Base-by-base conservation (phyloP, 2,329 filamentous ascomycete species). In the Cercospora berteroae region DNA sequence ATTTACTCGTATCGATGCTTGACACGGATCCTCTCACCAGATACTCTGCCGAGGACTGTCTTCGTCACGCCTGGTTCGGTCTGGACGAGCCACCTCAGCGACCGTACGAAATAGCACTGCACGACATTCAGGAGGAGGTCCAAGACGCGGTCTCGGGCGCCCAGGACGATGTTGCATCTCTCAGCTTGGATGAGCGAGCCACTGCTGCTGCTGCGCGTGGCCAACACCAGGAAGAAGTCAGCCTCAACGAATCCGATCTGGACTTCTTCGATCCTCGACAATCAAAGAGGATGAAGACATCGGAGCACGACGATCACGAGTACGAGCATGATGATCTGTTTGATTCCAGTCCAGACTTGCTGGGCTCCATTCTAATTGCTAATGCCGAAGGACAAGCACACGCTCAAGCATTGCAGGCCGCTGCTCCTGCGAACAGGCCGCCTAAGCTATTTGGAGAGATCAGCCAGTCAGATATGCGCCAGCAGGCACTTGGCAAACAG, bases 1-100 rank as follows among this genome's bases (percentile, higher is more conserved):
- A 93, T 71, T 91, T 97, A 72, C 81, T 98, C 33, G 81, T 82
- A 16, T 83, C 83, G n/a, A 95, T 97, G 87, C 87, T 98, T 4
- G 88, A 93, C 71, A 87, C 88, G n/a, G 88, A 93, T 60, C 93
- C 94, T 1, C 86, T 90, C 65, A 80, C 86, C n/a, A 88, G 94
- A 65, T 91, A 93, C 0, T 91, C 89, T 0, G 89, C 95, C 55
- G 77, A 81, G 5, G 85, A 90, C 60, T 89, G 96, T 63, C 85
- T 92, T 66, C 79, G 81, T 12, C 91, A 95, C 77, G 81, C 86
- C 1, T 98, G 94, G 94, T 83, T 96, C n/a, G 78, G 76, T 25
- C 55, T 44, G 9, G 62, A 66, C 29, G 60, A 44, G 29, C 63
- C 61, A 76, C 44, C 72, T 70, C 5, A 74, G 27, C 63, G 66